These are phyloP conservation scores for Durusdinium trenchii DNA, from an alignment of 73 alveolate species.

Conservation along the genomic window DNA sequence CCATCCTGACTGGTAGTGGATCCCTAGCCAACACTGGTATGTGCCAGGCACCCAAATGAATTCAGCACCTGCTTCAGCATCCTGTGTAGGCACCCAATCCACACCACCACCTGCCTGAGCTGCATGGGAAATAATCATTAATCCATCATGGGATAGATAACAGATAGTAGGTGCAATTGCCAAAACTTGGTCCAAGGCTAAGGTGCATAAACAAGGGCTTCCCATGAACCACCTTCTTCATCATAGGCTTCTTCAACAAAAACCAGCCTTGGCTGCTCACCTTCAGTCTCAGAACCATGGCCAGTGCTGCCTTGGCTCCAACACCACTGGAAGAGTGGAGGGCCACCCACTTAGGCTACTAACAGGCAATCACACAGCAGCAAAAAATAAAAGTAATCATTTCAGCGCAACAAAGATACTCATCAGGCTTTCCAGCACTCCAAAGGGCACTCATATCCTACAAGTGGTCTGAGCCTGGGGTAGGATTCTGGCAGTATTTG, in stretches of 20 bases:
- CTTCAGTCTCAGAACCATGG: neutral
- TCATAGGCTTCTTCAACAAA: neutral
- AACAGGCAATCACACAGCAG: no score
- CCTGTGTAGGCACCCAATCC: neutral
- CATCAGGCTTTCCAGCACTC: neutral
- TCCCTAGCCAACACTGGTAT: neutral
- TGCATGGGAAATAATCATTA: neutral
- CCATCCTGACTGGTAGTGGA: neutral
- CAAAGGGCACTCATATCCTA: neutral
- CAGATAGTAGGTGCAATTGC: neutral
- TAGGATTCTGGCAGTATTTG: neutral
- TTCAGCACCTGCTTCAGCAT: neutral
- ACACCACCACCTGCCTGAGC: neutral
- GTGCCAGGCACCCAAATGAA: neutral
- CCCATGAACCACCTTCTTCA: neutral
- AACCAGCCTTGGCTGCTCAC: neutral
- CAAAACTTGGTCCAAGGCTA: neutral
- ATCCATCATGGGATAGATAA: neutral
- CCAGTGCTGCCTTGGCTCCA: neutral
- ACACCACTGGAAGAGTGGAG: neutral
- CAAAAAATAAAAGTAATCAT: no score
- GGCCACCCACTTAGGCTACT: no score
- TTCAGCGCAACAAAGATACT: neutral
- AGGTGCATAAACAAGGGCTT: neutral
- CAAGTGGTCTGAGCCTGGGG: neutral